A percentile compares a stretch with the other conserved stretches of the same genome.
Conservation (phyloP, 148 eudicot genomes). For the Nepenthes gracilis region DNA sequence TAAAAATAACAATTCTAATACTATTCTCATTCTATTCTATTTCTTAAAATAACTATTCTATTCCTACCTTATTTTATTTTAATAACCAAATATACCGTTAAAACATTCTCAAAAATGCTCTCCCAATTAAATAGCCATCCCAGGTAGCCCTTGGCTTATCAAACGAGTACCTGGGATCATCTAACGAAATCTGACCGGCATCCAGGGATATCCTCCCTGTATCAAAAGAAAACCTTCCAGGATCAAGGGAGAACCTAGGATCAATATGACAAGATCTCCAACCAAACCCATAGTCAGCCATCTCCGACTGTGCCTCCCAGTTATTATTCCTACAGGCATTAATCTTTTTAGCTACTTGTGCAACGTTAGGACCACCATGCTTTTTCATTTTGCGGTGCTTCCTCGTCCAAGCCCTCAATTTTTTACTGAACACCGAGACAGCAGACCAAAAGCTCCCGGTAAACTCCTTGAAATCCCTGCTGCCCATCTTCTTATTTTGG, state of each 20-base stretch:
- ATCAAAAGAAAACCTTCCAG: slow-evolving; percentile 2
- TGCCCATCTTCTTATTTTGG: slow-evolving; percentile 42
- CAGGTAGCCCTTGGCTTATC: slow-evolving; percentile 96
- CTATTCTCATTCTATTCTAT: too few relatives aligned
- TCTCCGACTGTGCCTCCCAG: slow-evolving; percentile 83
- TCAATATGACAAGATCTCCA: slow-evolving; percentile 86
- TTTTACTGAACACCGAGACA: slow-evolving; percentile 82
- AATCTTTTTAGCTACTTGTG: slow-evolving; percentile 27
- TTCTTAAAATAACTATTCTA: too few relatives aligned
- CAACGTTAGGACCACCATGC: slow-evolving; percentile 12
- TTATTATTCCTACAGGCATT: slow-evolving; percentile 16
- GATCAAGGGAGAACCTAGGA: slow-evolving; percentile 15
- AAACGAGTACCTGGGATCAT: slow-evolving; percentile 67
- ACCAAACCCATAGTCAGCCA: slow-evolving; percentile 87
- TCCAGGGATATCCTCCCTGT: slow-evolving; percentile 12
- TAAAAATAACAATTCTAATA: too few relatives aligned
- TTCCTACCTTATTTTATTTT: too few relatives aligned
- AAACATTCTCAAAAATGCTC: slow-evolving; percentile 46
- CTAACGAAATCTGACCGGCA: slow-evolving; percentile 53
- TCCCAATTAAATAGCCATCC: slow-evolving; percentile 76
- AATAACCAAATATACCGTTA: neutral
- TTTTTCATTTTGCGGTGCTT: slow-evolving; percentile 29
- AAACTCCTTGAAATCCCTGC: slow-evolving; percentile 33
- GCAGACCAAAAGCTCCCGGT: slow-evolving; percentile 74
- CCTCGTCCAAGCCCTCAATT: slow-evolving; percentile 52